Evolutionary conservation across 306 rosid species (phyloP).

Genomic region (Trifolium dubium): DNA sequence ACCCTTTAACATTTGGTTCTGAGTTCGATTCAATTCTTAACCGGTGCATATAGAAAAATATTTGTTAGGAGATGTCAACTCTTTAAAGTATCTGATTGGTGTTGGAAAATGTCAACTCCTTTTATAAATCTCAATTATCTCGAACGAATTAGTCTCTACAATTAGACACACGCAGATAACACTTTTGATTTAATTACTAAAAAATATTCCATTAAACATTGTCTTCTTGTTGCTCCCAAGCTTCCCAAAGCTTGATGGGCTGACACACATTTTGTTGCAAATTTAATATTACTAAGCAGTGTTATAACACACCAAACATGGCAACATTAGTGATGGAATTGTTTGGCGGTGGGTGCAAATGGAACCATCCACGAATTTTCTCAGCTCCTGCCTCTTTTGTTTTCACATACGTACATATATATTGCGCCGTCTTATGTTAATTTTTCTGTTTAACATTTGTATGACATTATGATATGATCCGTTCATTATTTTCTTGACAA

Average conservation of each 20-base stretch:
- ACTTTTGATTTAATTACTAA: no score
- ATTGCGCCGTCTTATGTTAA: background rate
- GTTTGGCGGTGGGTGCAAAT: background rate
- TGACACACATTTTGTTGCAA: background rate
- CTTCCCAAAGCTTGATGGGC: background rate
- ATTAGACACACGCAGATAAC: no score
- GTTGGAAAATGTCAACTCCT: no score
- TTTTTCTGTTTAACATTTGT: background rate
- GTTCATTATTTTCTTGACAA: no score
- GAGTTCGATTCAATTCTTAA: no score
- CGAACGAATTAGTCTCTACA: no score
- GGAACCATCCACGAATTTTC: slow-evolving; percentile 44
- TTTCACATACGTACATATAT: slow-evolving; percentile 4
- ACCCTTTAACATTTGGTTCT: no score
- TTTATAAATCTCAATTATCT: no score
- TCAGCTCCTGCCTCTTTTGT: slow-evolving; percentile 10
- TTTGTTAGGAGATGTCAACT: no score
- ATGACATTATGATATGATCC: background rate
- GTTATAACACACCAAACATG: background rate
- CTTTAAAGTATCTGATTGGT: no score
- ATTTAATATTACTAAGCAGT: no score
- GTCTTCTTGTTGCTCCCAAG: slow-evolving; percentile 5
- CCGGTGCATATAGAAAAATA: no score
- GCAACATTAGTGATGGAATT: background rate
- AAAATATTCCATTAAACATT: background rate